Evolutionary conservation across 202 grass and related monocot species (phyloP).

Genomic region (Hordeum pubiflorum): DNA sequence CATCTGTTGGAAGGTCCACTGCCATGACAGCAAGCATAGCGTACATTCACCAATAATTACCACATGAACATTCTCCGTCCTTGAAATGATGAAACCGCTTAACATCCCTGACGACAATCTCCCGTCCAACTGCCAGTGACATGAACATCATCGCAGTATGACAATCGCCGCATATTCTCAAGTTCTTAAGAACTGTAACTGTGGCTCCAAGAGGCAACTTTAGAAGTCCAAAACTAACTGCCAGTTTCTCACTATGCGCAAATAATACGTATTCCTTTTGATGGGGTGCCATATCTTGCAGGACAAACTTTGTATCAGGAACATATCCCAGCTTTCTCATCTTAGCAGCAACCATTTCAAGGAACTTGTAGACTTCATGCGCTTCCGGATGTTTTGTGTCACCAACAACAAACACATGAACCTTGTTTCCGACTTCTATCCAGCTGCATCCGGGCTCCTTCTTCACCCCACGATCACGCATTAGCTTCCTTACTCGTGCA

Average conservation of each 20-base stretch:
- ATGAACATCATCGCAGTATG: conserved; percentile 83
- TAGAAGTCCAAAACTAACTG: conserved; percentile 78
- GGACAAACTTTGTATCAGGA: conserved; percentile 63
- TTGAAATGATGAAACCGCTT: conserved; percentile 94
- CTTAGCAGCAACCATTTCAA: conserved; percentile 64
- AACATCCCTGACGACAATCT: conserved; percentile 77
- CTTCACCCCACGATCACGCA: conserved; percentile 86
- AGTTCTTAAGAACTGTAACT: conserved; percentile 83
- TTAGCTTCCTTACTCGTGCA: conserved; percentile 81
- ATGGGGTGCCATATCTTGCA: conserved; percentile 63
- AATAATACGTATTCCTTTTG: conserved; percentile 68
- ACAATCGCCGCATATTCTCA: conserved; percentile 83
- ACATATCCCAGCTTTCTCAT: conserved; percentile 85
- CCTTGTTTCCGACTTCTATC: conserved; percentile 78
- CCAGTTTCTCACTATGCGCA: conserved; percentile 76
- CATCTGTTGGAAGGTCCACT: not conserved
- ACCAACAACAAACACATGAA: conserved; percentile 70
- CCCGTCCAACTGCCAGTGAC: conserved; percentile 62
- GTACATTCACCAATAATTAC: conserved; percentile 79
- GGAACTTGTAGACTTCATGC: conserved; percentile 46
- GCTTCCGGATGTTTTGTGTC: conserved; percentile 74
- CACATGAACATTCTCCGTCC: conserved; percentile 76
- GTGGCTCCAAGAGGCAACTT: conserved; percentile 59
- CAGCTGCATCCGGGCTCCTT: conserved; percentile 95
- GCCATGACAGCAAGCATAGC: not conserved